phyloP scores from a whole-genome alignment of 2,329 filamentous ascomycete species.

The Alternaria ventricosa region DNA sequence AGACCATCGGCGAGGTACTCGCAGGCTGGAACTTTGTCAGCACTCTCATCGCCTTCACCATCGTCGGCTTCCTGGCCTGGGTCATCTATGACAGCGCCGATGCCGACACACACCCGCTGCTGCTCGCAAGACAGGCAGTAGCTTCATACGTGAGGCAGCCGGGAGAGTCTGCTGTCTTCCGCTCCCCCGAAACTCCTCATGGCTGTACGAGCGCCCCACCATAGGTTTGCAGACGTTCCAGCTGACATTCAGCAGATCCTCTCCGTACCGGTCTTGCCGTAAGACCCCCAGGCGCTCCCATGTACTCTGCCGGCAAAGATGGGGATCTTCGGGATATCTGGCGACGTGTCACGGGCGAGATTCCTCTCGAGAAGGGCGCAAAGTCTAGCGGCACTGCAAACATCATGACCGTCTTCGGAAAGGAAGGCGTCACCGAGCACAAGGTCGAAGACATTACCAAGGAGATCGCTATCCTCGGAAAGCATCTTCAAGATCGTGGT shows the following conservation, averaged over 20 bases:
- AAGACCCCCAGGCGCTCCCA: conserved; percentile 77
- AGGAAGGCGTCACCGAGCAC: conserved; percentile 76
- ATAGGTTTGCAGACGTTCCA: background rate
- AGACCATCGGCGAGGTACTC: conserved; percentile 70
- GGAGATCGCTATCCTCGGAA: conserved; percentile 87
- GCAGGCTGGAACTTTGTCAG: conserved; percentile 84
- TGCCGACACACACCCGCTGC: conserved; percentile 88
- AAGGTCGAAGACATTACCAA: conserved; percentile 73
- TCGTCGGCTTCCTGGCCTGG: conserved; percentile 73
- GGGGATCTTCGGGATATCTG: conserved; percentile 93
- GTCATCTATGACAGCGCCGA: conserved; percentile 75
- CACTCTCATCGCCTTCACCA: conserved; percentile 70
- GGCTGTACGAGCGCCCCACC: conserved; percentile 58
- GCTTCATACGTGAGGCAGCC: conserved; percentile 80
- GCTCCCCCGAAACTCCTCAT: conserved; percentile 83
- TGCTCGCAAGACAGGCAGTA: conserved; percentile 83
- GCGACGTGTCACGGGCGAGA: conserved; percentile 73
- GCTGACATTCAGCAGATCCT: conserved; percentile 40
- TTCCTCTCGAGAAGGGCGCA: conserved; percentile 69
- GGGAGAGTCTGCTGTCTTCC: conserved; percentile 84
- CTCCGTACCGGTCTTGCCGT: conserved; percentile 65
- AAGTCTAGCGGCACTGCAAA: conserved; percentile 69
- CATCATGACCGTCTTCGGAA: conserved; percentile 80
- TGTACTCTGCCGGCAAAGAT: conserved; percentile 82
- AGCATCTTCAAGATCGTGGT: conserved; percentile 72